Evolutionary conservation across 192 early-diverging fungal species (phyloP), one percentile per base, ranked within the genome.

Genomic region (Rhizoclosmatium globosum): DNA sequence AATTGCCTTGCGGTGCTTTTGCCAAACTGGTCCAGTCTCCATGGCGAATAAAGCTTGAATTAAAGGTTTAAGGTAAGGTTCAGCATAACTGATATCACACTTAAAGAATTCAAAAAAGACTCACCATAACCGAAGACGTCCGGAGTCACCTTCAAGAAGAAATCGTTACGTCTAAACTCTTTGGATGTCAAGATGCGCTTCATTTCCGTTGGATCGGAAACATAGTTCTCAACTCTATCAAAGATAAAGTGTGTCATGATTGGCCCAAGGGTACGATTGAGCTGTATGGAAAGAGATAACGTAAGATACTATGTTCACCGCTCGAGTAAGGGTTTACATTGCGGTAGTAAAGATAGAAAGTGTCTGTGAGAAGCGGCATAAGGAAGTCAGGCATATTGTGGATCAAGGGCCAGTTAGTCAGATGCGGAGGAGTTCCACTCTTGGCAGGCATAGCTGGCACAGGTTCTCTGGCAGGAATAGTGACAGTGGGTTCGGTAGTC

Each of bases 1-100:
- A 21, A 89, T 77, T 21, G 82, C 50, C 60, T 87, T 87, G 17
- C 88, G 81, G 79, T 89, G 88, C 41, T 79, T 78, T 64, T 86
- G 84, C 87, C 87, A 89, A n/a, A 48, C 31, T 9, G 71, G 67
- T 21, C 64, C 86, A 17, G 79, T 47, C 15, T 79, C 80, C 44
- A 86, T 64, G 1, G 68, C 42, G 62, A 87, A 89, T 7, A 89
- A 77, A n/a, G 77, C 79, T 73, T 66, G 7, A 11, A 53, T 53
- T 13, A 53, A 53, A 17, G 31, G 31, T 31, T 31, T 31, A 31
- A 31, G 31, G 31, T 31, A 31, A 31, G 31, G 31, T 31, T 31
- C 31, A 31, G 31, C 31, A 31, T 31, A 31, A 31, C 31, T 31
- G 31, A 31, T 31, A 31, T 31, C 31, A 31, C 31, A 31, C 31